phyloP scores from a whole-genome alignment of 306 rosid genomes.

The Leucaena leucocephala region DNA sequence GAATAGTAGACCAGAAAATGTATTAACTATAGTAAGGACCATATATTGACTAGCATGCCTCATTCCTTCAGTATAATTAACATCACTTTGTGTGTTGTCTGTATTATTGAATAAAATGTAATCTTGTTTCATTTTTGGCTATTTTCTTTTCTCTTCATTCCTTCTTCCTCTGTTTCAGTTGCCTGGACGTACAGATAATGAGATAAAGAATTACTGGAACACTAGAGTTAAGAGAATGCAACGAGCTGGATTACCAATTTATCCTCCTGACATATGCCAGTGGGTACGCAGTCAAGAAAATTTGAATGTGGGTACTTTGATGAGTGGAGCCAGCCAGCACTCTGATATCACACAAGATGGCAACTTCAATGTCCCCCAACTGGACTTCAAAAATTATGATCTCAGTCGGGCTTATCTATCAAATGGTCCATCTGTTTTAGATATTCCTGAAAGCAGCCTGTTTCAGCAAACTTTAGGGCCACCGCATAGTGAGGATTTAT shows the following conservation, averaged over 20 bases:
- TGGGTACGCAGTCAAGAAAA: constrained; percentile 42
- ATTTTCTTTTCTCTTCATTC: constrained; percentile 13
- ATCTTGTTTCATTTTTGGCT: neutral
- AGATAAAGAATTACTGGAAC: constrained; percentile 83
- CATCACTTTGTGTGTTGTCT: neutral
- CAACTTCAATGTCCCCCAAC: constrained; percentile 49
- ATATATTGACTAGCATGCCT: neutral
- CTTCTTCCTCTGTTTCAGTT: constrained; percentile 48
- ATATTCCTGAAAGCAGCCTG: constrained; percentile 35
- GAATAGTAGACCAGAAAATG: neutral
- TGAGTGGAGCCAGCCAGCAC: constrained; percentile 32
- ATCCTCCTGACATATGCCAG: constrained; percentile 57
- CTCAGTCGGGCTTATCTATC: constrained; percentile 21
- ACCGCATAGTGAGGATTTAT: constrained; percentile 36
- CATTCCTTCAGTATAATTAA: neutral
- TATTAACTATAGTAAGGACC: neutral
- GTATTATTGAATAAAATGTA: neutral
- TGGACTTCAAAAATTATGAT: constrained; percentile 41
- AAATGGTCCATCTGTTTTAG: constrained; percentile 38
- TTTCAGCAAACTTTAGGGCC: constrained; percentile 46
- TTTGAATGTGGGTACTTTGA: constrained; percentile 27
- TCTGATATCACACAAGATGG: constrained; percentile 40
- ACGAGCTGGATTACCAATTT: constrained; percentile 63
- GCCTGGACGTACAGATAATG: constrained; percentile 84
- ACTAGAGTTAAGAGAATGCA: constrained; percentile 61